phyloP scores from a whole-genome alignment of 2,329 filamentous ascomycete genomes.

The Cryphonectria radicalis region DNA sequence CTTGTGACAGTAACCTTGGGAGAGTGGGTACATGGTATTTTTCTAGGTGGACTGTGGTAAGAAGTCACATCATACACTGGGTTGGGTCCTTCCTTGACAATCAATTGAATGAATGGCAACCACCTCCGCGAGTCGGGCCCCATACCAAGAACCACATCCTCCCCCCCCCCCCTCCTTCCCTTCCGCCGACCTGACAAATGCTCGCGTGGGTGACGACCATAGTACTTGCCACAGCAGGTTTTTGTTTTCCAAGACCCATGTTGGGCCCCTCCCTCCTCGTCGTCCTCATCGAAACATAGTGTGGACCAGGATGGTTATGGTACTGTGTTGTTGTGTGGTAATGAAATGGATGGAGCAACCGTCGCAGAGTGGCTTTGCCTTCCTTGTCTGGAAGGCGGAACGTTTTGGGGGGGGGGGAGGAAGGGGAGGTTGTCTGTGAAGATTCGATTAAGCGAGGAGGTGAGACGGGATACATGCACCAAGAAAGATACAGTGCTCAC shows the following conservation, averaged over 20 bases:
- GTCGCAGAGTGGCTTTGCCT: background rate
- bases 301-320: background rate
- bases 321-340: background rate
- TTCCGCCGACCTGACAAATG: no score
- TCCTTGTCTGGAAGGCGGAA: conserved; percentile 3
- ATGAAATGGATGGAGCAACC: background rate
- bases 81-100: background rate
- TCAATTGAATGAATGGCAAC: no score
- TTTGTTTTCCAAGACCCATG: background rate
- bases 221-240: background rate
- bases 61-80: background rate
- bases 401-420: no score
- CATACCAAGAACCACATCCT: background rate
- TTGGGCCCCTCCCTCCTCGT: background rate
- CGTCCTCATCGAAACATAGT: background rate
- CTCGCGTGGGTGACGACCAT: background rate
- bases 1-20: background rate
- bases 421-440: background rate
- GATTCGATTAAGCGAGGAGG: conserved; percentile 9
- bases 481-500: background rate
- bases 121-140: background rate
- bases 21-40: background rate
- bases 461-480: background rate
- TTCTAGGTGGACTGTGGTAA: background rate
- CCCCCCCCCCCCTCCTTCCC: no score